Percentiles rank a stretch among this genome's conserved stretches.
Evolutionary conservation across 2,329 filamentous ascomycete genomes (phyloP).

Genomic region (Pseudocercospora vitis): DNA sequence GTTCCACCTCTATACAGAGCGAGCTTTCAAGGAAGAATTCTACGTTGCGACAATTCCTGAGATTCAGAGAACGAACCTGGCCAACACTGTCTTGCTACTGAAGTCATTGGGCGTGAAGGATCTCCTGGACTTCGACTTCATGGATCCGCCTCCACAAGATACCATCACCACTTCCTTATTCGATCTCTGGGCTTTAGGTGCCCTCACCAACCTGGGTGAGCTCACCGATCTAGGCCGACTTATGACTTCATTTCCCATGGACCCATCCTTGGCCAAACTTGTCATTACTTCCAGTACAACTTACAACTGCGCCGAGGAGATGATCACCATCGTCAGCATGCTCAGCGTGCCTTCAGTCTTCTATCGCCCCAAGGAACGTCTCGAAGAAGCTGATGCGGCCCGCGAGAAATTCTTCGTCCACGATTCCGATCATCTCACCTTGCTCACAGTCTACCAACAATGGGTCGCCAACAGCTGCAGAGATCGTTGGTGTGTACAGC

Average conservation of each 20-base stretch:
- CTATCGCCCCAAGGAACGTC: constrained; percentile 92
- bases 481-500: constrained; percentile 87
- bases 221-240: constrained; percentile 81
- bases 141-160: constrained; percentile 97
- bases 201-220: constrained; percentile 89
- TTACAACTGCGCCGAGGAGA: constrained; percentile 93
- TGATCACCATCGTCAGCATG: constrained; percentile 98
- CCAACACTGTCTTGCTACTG: constrained; percentile 89
- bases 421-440: constrained; percentile 93
- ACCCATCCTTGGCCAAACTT: constrained; percentile 90
- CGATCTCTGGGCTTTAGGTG: constrained; percentile 93
- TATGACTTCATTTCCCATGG: constrained; percentile 99
- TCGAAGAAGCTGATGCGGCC: constrained; percentile 93
- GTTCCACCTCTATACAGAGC: constrained; percentile 90
- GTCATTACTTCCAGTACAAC: constrained; percentile 75
- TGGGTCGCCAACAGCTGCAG: constrained; percentile 90
- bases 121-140: constrained; percentile 94
- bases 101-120: constrained; percentile 95
- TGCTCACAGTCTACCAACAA: constrained; percentile 91
- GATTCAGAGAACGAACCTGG: constrained; percentile 93
- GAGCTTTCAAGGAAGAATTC: constrained; percentile 91
- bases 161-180: constrained; percentile 97
- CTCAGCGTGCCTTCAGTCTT: constrained; percentile 95
- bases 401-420: constrained; percentile 98
- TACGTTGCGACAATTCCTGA: constrained; percentile 97